A percentile compares a stretch with the other conserved stretches of the same genome.
phyloP scores from a whole-genome alignment of 2,329 filamentous ascomycete species.

The Cladosporium halotolerans region DNA sequence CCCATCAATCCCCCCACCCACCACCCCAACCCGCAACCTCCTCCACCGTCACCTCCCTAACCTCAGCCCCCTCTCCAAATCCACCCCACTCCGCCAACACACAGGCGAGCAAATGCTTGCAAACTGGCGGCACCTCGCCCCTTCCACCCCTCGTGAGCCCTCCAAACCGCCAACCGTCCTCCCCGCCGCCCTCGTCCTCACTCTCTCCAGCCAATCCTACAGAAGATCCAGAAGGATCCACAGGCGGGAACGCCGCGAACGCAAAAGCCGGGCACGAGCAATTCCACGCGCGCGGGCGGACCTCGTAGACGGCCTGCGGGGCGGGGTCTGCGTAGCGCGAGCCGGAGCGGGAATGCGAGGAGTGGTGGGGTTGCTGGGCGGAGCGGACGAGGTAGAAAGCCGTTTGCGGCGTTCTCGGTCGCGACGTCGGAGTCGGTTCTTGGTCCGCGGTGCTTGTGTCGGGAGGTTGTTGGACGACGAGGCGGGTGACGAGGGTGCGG shows the following conservation, averaged over 20 bases:
- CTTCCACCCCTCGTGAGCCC: conserved; percentile 37
- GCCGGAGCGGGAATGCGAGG: background rate
- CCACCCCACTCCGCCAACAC: conserved; percentile 63
- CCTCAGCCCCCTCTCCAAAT: conserved; percentile 53
- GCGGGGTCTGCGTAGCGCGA: background rate
- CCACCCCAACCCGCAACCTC: conserved; percentile 68
- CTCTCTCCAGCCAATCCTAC: background rate
- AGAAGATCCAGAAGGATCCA: background rate
- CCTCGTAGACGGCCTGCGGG: conserved; percentile 59
- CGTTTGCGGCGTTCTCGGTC: background rate
- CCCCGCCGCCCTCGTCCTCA: background rate
- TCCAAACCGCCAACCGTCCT: conserved; percentile 36
- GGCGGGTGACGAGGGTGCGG: conserved; percentile 60
- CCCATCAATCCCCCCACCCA: conserved; percentile 34
- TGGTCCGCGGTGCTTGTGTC: background rate
- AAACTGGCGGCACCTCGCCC: conserved; percentile 48
- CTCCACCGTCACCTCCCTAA: conserved; percentile 50
- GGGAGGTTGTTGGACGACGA: conserved; percentile 16
- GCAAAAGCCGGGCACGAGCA: conserved; percentile 85
- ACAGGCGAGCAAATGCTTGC: conserved; percentile 87
- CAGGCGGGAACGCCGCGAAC: conserved; percentile 57
- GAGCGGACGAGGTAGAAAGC: conserved; percentile 59
- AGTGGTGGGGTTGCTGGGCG: conserved; percentile 36
- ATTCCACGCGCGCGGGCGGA: conserved; percentile 72
- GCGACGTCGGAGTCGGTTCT: background rate